Base-by-base conservation (phyloP, 2,329 filamentous ascomycete genomes). In the Curvularia sp. region DNA sequence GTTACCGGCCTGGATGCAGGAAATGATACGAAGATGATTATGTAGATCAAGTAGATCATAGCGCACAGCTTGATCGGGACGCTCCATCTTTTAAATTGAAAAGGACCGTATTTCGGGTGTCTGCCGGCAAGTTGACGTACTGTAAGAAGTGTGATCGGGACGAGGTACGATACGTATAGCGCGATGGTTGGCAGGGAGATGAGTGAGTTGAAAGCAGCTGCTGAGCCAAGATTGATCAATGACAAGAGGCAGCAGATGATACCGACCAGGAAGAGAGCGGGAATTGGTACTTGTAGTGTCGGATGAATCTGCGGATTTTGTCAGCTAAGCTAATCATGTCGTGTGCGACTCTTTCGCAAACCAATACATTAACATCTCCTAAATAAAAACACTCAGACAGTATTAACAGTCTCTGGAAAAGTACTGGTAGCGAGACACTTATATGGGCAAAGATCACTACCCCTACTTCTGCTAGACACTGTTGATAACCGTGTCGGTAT, bases 201-300 rank as follows among this genome's bases (percentile, higher is more conserved):
- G 42, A 80, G 74, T 30, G 74, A 74, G 58, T 75, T 77, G 67
- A 79, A 77, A 10, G 77, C 77, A 1, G 69, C 63, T 23, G 65
- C 60, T 12, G 73, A 77, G 54, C 78, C 77, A 54, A 79, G 72
- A 57, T 80, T 79, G 71, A 80, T 79, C 47, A 73, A 70, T n/a
- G 71, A 69, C 15, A 80, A 69, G 43, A 78, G 57, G 19, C 72
- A 64, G 2, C 69, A 73, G 15, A 77, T 68, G 18, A 61, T 36
- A 13, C 54, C 65, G 5, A 74, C 70, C 38, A 74, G 58, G 1
- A 66, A 21, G 6, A 71, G 57, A 4, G 69, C 62, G n/a, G 66
- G 66, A 8, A 63, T 38, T 10, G 62, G 65, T 10, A 67, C 57
- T 39, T 68, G 57, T 13, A 61, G 60, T n/a, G 30, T 61, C 4